phyloP scores from a whole-genome alignment of 257 asterid species.

The Solanum virginianum region DNA sequence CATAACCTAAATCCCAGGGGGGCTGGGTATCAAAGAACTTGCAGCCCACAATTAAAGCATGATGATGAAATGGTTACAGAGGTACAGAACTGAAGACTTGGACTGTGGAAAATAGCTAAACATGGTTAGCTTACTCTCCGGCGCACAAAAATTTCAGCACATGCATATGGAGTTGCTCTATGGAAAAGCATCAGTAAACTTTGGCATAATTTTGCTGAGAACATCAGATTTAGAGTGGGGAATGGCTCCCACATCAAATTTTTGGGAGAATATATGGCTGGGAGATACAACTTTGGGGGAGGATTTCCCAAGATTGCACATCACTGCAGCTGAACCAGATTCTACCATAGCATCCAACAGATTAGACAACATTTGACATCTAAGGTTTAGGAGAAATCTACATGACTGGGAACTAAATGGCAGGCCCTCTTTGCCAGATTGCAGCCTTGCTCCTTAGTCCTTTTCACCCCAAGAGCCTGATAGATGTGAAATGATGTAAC shows the following conservation, averaged over 20 bases:
- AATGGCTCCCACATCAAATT: not conserved
- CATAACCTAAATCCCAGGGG: not conserved
- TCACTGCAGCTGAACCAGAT: not conserved
- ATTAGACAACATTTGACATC: not conserved
- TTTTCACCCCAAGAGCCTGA: not conserved
- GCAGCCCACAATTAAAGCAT: not conserved
- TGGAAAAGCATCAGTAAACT: not conserved
- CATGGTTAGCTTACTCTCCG: not conserved
- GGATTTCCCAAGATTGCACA: not conserved
- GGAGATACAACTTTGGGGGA: not conserved
- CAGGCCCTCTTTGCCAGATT: not conserved
- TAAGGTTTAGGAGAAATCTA: not conserved
- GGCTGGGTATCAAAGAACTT: not conserved
- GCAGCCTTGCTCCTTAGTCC: not conserved
- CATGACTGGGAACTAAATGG: not conserved
- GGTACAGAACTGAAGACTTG: not conserved
- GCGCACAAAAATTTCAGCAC: not conserved
- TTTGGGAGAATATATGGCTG: not conserved
- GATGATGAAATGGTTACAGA: not conserved
- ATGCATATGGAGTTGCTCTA: not conserved
- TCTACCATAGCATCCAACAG: not conserved
- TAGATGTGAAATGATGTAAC: not conserved
- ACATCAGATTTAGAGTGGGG: not conserved
- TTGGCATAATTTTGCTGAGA: not conserved
- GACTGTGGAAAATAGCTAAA: not conserved